Evolutionary conservation across 2,329 filamentous ascomycete species (phyloP), one percentile per base, ranked within the genome.

Genomic region (Penicillium sp.): DNA sequence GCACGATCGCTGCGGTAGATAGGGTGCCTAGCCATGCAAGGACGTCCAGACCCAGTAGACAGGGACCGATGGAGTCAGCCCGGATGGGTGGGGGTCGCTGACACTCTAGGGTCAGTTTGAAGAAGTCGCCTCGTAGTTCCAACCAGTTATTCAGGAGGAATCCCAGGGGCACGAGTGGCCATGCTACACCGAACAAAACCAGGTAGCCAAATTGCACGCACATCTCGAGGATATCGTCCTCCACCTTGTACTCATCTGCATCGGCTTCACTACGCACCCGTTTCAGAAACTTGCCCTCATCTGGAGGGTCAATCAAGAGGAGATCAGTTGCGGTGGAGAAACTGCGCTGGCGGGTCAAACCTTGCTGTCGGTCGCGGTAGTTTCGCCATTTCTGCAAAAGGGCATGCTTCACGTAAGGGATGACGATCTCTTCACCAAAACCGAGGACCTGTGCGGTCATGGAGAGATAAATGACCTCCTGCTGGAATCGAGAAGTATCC

Each of bases 71-170:
- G 1, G 90, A 95, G 76, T 98, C 95, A 1, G 91, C 87, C 52
- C 95, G 87, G 84, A 90, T 91, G 0, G 95, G 95, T 37, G 90
- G 91, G 0, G 95, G 95, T 3, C 95, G 87, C 68, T 93, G 89
- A 81, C 91, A 93, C 73, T 93, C 89, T 48, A 91, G 82, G 55
- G 92, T 92, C 67, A 98, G 96, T 75, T 99, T 99, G 78, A 96
- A 84, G 2, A 93, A 93, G 71, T 99, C 95, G 0, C 91, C 91
- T 43, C 95, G 90, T 39, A 98, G 84, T 72, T 98, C 95, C 56
- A 99, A 79, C 92, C 93, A 98, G 78, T 98, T 96, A 78, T 98
- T 98, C 74, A 95, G 79, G 13, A 98, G 79, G 78, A 98, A 98
- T 1, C 90, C 93, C 55, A 91, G 82, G 2, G 90, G 88, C 0